Conservation (phyloP, 73 alveolate genomes). For the Paramecium tetraurelia region DNA sequence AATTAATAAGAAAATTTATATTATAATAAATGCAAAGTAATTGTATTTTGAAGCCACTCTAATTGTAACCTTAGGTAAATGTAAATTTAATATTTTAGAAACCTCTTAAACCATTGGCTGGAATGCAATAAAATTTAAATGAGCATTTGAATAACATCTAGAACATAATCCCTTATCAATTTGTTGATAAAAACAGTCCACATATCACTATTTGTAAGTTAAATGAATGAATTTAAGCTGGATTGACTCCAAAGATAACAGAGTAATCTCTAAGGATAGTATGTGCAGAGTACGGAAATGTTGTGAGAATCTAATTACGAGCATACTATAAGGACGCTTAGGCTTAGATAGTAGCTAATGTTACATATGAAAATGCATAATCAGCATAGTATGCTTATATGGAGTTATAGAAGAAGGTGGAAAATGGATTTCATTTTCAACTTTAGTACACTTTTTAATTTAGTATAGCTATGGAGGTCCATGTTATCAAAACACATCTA, state of each 20-base stretch:
- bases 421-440: constrained; percentile 19
- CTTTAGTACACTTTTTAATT: neutral
- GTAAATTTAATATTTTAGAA: neutral
- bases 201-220: neutral
- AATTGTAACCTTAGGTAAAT: neutral
- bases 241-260: constrained; percentile 24
- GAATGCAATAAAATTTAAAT: constrained; percentile 11
- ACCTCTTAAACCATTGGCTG: constrained; percentile 1
- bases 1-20: too few species aligned
- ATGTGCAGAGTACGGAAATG: constrained; percentile 19
- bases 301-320: neutral
- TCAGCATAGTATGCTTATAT: neutral
- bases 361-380: neutral
- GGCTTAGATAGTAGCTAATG: neutral
- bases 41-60: neutral
- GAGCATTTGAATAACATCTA: neutral
- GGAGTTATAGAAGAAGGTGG: neutral
- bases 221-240: neutral
- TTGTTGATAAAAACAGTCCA: neutral
- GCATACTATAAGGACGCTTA: neutral
- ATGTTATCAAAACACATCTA: neutral
- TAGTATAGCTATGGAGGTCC: constrained; percentile 8
- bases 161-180: neutral
- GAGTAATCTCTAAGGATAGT: neutral
- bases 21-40: neutral